Evolutionary conservation across 495 filamentous ascomycete species (phyloP), one percentile per base, ranked within the genome.

Genomic region (Geoglossum glabrum): DNA sequence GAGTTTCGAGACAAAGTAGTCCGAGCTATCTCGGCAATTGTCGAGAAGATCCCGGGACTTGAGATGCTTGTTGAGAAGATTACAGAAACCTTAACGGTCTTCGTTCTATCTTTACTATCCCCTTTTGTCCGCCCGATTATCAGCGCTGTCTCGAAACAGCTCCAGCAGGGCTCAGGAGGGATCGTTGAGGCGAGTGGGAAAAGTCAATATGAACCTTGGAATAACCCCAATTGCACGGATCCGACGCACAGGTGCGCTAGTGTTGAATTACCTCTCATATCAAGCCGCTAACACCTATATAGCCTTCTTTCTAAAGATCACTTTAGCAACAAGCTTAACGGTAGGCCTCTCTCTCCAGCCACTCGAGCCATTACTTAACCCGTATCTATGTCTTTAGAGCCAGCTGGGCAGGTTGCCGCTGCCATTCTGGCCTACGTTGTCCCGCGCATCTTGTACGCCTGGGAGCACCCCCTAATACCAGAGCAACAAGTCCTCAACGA

Each of bases 1-100:
- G 79, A 85, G 56, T 98, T 96, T 73, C 79, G 92, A 38, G 92
- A 98, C 76, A 87, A 82, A 61, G 89, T 96, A 36, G 90, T 94
- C 26, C 85, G 84, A 34, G 74, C 80, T 31, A 85, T 98, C 66
- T 84, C 79, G 59, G 76, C 79, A 46, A 83, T 87, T 56, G 87
- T 97, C 61, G 85, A 90, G 62, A 95, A 89, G 71, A 85, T 98
- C 31, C 90, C 90, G 0, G 92, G 90, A 2, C 75, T 98, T 1
- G 86, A 94, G 66, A 75, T 77, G 3, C 72, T 95, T 4, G 77
- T 96, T 27, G 89, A 96, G 60, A 90, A 85, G 59, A 90, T 98
- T 65, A 85, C 82, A 52, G 92, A 98, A 66, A 88, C 85, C 0
- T 71, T 98, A 31, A 93, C 92, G 1, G 71, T 94, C 23, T 95